Evolutionary conservation across 2,329 filamentous ascomycete genomes (phyloP).

Genomic region (Balansia obtecta): DNA sequence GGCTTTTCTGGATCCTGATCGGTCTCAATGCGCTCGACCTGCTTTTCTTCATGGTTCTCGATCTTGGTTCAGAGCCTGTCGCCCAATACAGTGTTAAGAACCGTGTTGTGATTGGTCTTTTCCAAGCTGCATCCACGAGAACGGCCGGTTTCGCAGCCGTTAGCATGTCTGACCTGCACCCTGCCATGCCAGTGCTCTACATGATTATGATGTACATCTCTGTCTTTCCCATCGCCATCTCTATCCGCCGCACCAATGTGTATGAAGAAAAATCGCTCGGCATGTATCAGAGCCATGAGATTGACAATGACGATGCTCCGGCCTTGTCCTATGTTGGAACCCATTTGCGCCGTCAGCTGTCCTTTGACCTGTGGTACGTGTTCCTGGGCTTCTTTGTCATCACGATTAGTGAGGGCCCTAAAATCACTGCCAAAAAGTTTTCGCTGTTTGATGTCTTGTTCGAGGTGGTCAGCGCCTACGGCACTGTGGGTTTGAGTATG

Average conservation of each 20-base stretch:
- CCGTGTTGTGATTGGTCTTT: slow-evolving; percentile 74
- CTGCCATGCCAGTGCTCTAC: slow-evolving; percentile 86
- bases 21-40: slow-evolving; percentile 74
- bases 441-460: slow-evolving; percentile 63
- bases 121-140: slow-evolving; percentile 79
- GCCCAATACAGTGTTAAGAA: slow-evolving; percentile 56
- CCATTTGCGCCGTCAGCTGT: slow-evolving; percentile 85
- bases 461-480: slow-evolving; percentile 82
- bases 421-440: slow-evolving; percentile 52
- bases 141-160: slow-evolving; percentile 85
- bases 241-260: slow-evolving; percentile 84
- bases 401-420: slow-evolving; percentile 69
- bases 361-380: slow-evolving; percentile 96
- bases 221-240: slow-evolving; percentile 92
- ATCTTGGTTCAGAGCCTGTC: slow-evolving; percentile 64
- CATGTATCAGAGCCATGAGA: slow-evolving; percentile 44
- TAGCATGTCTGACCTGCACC: slow-evolving; percentile 66
- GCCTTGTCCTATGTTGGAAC: slow-evolving; percentile 77
- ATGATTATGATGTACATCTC: slow-evolving; percentile 99
- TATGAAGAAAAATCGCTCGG: slow-evolving; percentile 86
- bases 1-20: slow-evolving; percentile 79
- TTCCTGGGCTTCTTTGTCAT: slow-evolving; percentile 91
- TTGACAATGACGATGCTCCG: slow-evolving; percentile 39
- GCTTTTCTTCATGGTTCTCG: slow-evolving; percentile 83
- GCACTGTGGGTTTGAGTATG: slow-evolving; percentile 83